A percentile compares a stretch with the other conserved stretches of the same genome.
These are phyloP conservation scores for Filosporella fistucella DNA, from an alignment of 495 filamentous ascomycete genomes.

Conservation along the genomic window DNA sequence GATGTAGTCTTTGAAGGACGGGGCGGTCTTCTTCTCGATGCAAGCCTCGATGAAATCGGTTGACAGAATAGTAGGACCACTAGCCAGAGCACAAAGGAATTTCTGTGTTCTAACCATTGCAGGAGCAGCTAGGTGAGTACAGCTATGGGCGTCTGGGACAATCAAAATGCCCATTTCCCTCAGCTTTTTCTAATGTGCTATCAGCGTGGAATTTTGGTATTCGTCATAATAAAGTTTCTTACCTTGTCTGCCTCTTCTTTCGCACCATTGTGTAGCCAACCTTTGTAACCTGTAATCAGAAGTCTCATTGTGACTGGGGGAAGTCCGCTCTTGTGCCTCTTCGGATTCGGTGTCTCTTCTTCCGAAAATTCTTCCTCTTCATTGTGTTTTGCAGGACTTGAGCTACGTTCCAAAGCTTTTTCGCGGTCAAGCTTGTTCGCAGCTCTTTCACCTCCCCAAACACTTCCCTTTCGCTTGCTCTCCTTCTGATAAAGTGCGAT, in stretches of 20 bases:
- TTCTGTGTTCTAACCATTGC: slow-evolving; percentile 84
- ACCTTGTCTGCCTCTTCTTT: slow-evolving; percentile 80
- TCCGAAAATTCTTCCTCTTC: slow-evolving; percentile 48
- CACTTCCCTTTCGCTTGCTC: slow-evolving; percentile 72
- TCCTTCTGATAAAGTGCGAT: slow-evolving; percentile 92
- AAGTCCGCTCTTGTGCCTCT: slow-evolving; percentile 56
- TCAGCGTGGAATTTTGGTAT: slow-evolving; percentile 22
- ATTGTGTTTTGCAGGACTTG: slow-evolving; percentile 33
- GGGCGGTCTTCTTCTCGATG: slow-evolving; percentile 52
- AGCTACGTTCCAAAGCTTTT: slow-evolving; percentile 24
- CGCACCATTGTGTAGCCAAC: slow-evolving; percentile 62
- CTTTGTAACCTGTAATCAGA: slow-evolving; percentile 72
- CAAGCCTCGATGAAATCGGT: slow-evolving; percentile 77
- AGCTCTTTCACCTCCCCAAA: slow-evolving; percentile 69
- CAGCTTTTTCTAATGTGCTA: slow-evolving; percentile 60
- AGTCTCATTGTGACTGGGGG: slow-evolving; percentile 64
- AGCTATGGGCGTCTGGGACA: slow-evolving; percentile 65
- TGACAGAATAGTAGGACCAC: slow-evolving; percentile 66
- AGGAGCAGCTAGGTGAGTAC: slow-evolving; percentile 85
- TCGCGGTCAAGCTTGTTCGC: slow-evolving; percentile 52
- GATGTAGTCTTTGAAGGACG: slow-evolving; percentile 54
- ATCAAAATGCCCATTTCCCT: slow-evolving; percentile 80
- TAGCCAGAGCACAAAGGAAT: slow-evolving; percentile 82
- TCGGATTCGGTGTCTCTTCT: slow-evolving; percentile 47
- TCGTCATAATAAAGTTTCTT: slow-evolving; percentile 24